phyloP scores from a whole-genome alignment of 192 early-diverging fungal species.

The Haplosporangium gracile region DNA sequence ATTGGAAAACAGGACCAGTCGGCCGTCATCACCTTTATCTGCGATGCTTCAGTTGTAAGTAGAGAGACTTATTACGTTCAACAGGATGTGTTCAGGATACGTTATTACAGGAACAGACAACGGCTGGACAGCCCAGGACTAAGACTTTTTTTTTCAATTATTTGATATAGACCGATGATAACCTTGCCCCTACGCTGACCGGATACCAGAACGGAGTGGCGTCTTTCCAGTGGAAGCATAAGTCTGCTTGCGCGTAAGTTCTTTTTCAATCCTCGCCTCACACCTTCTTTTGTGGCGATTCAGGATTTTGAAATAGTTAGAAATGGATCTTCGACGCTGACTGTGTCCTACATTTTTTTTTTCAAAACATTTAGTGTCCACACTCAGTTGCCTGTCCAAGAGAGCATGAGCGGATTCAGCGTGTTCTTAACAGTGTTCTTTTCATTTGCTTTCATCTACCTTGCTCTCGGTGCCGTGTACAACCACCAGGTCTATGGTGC shows the following conservation, averaged over 20 bases:
- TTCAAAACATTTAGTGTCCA: neutral
- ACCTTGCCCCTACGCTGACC: constrained; percentile 13
- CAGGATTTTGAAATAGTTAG: neutral
- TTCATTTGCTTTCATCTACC: constrained; percentile 29
- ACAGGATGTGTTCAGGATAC: constrained; percentile 2
- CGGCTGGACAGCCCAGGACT: neutral
- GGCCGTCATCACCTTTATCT: constrained; percentile 49
- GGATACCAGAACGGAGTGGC: constrained; percentile 27
- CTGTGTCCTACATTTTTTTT: neutral
- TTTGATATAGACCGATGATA: constrained; percentile 32
- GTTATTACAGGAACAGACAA: neutral
- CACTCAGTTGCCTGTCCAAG: constrained; percentile 9
- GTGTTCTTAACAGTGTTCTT: constrained; percentile 34
- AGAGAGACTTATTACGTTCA: neutral
- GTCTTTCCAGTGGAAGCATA: constrained; percentile 38
- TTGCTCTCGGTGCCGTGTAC: constrained; percentile 34
- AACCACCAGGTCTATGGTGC: constrained; percentile 48
- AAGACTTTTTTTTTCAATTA: neutral
- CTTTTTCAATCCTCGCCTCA: neutral
- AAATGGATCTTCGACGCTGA: neutral
- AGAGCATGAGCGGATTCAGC: constrained; percentile 46
- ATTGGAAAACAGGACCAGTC: constrained; percentile 35
- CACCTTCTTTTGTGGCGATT: neutral
- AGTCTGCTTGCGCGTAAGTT: constrained; percentile 45
- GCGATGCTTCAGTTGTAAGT: constrained; percentile 38